Conservation (phyloP, 1,139 yeast genomes). For the Pichia sp. region DNA sequence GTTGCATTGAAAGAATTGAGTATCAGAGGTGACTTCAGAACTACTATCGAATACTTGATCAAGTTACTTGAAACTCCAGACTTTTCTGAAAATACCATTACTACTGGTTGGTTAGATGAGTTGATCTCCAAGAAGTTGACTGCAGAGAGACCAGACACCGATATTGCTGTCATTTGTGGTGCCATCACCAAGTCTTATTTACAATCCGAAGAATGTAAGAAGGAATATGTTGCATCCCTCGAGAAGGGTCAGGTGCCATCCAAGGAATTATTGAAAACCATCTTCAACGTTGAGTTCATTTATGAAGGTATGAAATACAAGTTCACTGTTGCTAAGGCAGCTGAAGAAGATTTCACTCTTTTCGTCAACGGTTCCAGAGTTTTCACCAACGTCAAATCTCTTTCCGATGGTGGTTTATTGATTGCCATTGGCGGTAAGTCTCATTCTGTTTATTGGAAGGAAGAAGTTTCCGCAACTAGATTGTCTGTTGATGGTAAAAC, state of each 20-base stretch:
- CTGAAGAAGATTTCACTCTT: slow-evolving; percentile 74
- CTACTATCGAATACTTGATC: slow-evolving; percentile 94
- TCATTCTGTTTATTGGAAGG: slow-evolving; percentile 95
- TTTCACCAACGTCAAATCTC: slow-evolving; percentile 76
- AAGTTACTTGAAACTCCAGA: slow-evolving; percentile 94
- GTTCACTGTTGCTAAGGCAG: slow-evolving; percentile 91
- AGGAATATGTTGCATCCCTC: slow-evolving; percentile 61
- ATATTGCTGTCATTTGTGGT: slow-evolving; percentile 90
- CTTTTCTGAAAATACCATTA: slow-evolving; percentile 90
- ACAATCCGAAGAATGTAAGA: slow-evolving; percentile 63
- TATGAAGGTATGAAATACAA: slow-evolving; percentile 91
- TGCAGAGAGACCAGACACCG: slow-evolving; percentile 92
- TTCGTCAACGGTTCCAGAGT: slow-evolving; percentile 91
- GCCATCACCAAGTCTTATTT: slow-evolving; percentile 93
- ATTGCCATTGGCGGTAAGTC: slow-evolving; percentile 87
- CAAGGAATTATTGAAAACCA: slow-evolving; percentile 70
- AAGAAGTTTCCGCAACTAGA: slow-evolving; percentile 95
- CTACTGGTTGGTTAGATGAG: slow-evolving; percentile 99
- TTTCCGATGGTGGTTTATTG: slow-evolving; percentile 92
- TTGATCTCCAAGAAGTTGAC: slow-evolving; percentile 87
- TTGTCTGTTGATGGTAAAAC: slow-evolving; percentile 93
- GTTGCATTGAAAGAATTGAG: slow-evolving; percentile 95
- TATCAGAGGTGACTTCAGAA: slow-evolving; percentile 96
- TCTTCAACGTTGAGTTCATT: slow-evolving; percentile 89
- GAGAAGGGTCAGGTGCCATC: slow-evolving; percentile 96